Conservation (phyloP, 139 green algal species). For the Chlamydomonas incerta region DNA sequence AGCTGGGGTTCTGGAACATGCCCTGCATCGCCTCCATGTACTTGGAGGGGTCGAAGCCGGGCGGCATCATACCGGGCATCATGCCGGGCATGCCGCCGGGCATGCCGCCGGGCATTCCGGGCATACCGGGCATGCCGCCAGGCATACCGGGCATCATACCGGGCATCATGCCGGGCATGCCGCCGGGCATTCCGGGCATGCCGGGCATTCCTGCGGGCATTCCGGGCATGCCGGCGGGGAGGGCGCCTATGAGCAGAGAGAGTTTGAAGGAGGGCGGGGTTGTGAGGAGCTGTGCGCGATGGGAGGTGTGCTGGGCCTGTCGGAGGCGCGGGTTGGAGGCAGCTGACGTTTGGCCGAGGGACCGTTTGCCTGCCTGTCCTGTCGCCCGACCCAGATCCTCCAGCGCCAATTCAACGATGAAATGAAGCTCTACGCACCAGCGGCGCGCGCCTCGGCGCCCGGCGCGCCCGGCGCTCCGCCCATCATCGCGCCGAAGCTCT, state of each 20-base stretch:
- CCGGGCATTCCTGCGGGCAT: background rate
- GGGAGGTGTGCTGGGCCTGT: too few relatives aligned
- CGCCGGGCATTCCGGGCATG: background rate
- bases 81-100: slow-evolving; percentile 40
- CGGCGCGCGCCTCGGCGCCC: slow-evolving; percentile 17
- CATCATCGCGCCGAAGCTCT: slow-evolving; percentile 64
- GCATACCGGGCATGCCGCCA: background rate
- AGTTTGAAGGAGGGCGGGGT: too few relatives aligned
- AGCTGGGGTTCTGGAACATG: slow-evolving; percentile 84
- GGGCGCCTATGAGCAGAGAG: too few relatives aligned
- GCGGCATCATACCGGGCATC: slow-evolving; percentile 37
- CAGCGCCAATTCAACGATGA: background rate
- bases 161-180: slow-evolving; percentile 42
- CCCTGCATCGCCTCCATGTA: slow-evolving; percentile 85
- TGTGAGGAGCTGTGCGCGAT: background rate
- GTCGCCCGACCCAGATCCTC: background rate
- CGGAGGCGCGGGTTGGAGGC: too few relatives aligned
- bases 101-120: slow-evolving; percentile 24
- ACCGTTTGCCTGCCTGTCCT: background rate
- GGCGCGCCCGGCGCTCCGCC: slow-evolving; percentile 18
- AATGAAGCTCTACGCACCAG: background rate
- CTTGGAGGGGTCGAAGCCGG: slow-evolving; percentile 72
- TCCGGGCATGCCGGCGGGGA: background rate
- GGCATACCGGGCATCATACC: slow-evolving; percentile 34
- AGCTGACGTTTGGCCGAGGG: too few relatives aligned